Base-by-base conservation (phyloP, 192 early-diverging fungal species). In the Linnemannia exigua region DNA sequence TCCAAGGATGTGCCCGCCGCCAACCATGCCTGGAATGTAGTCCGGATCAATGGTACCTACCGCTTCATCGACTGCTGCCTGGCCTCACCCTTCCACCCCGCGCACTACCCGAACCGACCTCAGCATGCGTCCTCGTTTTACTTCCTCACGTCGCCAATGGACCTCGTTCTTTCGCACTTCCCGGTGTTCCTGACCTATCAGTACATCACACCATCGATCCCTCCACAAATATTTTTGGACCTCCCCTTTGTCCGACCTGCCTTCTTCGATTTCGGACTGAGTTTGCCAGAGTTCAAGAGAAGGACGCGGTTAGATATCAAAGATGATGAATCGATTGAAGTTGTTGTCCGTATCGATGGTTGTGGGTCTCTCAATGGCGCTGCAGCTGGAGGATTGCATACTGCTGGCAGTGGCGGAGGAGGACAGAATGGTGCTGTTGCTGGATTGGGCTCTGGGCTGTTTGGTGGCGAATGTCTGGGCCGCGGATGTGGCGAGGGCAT, bases 31-130 rank as follows among this genome's bases (percentile, higher is more conserved):
- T 82, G 81, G 79, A 82, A 82, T 51, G 78, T 81, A 28, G 87
- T 91, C 16, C 87, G 89, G 67, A 79, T 91, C 22, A 89, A 90
- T 15, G 89, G 91, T 4, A 88, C 87, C 47, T 91, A 91, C 74
- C 84, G 91, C 5, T 90, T 91, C 66, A 77, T 91, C n/a, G 91
- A 91, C 66, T 91, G 91, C 31, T 91, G 88, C 77, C 78, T 91
- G 6, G 91, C 88, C 2, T 91, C 89, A 28, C 89, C 88, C 3
- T 83, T 73, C 33, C 88, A 91, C 31, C 88, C 89, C 6, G 79
- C 81, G 58, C 88, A 87, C 35, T 84, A 80, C 61, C 87, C 78
- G 22, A 84, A 70, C 46, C 72, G 77, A 20, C 80, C 77, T 1
- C 75, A 76, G 35, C 20, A 28, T 6, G 73, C 84, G 28, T 76